Base-by-base conservation (phyloP, 306 rosid species). In the Fagus sylvatica region DNA sequence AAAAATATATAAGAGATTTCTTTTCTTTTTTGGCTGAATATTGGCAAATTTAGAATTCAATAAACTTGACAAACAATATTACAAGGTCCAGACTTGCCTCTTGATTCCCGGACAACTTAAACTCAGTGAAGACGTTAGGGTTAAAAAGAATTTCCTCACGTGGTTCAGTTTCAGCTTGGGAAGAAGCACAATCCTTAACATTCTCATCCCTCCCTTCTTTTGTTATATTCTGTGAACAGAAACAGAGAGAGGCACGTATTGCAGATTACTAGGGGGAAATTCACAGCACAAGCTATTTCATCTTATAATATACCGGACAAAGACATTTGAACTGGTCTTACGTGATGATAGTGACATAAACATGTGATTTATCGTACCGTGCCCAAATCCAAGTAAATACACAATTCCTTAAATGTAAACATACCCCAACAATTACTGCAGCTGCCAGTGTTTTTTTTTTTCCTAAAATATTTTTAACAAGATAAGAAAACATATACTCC, bases 91-190 rank as follows among this genome's bases (percentile, higher is more conserved):
- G 60, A 55, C 72, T 69, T 36, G 86, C 99, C 94, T 93, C 90
- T 68, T 77, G 83, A 81, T 73, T 87, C 83, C 99, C 99, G 41
- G 94, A 90, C 65, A 96, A 76, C 88, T 91, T 93, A 80, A 96
- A 96, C 67, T 93, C 98, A 7, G 99, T 96, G 77, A 91, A 96
- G 79, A 90, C 94, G 53, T 96, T 96, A 54, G 99, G 99, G 86
- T 96, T 96, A 69, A 96, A 93, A 78, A 85, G 88, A 72, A 89
- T 87, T 34, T 90, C 93, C 75, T 85, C 91, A 11, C 48, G 39
- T 61, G 79, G 41, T 46, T 72, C 87, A 54, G 83, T 84, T 72
- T 86, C 86, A 34, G 76, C 77, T 69, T 80, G 42, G 57, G 84
- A 75, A 56, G 89, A 61, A 36, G 79, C 71, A 66, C 17, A 30